Evolutionary conservation across 352 stramenopile genomes (phyloP), one percentile per base, ranked within the genome.

Genomic region (Pythium guiyangense): DNA sequence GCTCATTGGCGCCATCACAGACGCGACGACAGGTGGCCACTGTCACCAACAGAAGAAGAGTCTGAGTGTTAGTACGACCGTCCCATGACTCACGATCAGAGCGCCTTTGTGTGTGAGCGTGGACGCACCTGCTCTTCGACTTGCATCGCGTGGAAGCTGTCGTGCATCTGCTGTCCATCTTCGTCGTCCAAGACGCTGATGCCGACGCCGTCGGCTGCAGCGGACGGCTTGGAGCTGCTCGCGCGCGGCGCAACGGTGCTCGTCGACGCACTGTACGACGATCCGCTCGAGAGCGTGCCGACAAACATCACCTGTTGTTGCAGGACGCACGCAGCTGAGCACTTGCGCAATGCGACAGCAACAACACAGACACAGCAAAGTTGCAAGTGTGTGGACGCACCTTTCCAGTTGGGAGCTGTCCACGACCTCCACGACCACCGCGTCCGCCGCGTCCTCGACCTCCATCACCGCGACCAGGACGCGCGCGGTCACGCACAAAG

Each of bases 101-200:
- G 3, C 14, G 12, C 22, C 25, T 25, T 6, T 20, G 11, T 12
- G 14, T 4, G 4, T n/a, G 22, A 25, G 31, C 22, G 9, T 25
- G n/a, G 22, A 71, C 31, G 31, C 31, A 37, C 51, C 45, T 67
- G 77, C 40, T 89, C 68, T 62, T 88, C 68, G 31, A 90, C 70
- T 35, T 91, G 67, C 56, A 81, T 78, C 6, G 71, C 69, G 18
- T 74, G 59, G 9, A 87, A 77, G 25, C 74, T 62, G 10, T 79
- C 75, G 5, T 74, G 72, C 49, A 88, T 62, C 22, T 53, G 56
- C 11, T 52, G 49, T 6, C 62, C 67, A n/a, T 88, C 71, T 31
- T 79, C 72, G 20, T 92, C 76, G 47, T 94, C 85, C 17, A 94
- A 59, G 17, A 94, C 74, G 70, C 85, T 94, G 63, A 94, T 94